Base-by-base conservation (phyloP, 2,329 filamentous ascomycete species). In the Tolypocladium tropicale region DNA sequence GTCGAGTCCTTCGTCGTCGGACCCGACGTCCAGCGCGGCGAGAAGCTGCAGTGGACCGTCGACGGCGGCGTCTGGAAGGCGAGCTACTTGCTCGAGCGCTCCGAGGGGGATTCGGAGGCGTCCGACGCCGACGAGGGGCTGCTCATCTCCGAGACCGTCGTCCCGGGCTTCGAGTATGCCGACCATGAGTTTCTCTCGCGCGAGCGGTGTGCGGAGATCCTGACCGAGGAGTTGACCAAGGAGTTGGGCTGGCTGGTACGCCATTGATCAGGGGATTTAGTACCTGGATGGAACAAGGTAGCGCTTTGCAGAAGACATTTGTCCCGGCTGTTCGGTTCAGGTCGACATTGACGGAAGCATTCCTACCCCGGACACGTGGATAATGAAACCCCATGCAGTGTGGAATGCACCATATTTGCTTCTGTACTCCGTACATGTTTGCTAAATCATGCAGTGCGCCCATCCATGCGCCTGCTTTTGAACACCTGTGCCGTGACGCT, bases 11-110 rank as follows among this genome's bases (percentile, higher is more conserved):
- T 86, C 61, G 67, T 84, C 4, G 85, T 88, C 1, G 85, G 84
- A 0, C 74, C 73, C 14, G 71, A 85, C 64, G 70, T 87, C 6
- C 72, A 71, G 4, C 68, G 64, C 0, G 85, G 84, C 0, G 85
- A 89, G 72, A 78, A 66, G 65, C 60, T 85, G 63, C 83, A 87
- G 66, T 89, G 85, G 85, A 74, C 86, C 58, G 84, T 89, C 9
- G 82, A 86, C 54, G 84, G 85, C 0, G 84, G 81, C 5, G 82
- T 83, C 66, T 89, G 79, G 65, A 89, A 88, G 70, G 80, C 79
- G 12, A 84, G 77, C 62, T 86, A 78, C 67, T 63, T 88, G 56
- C 67, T 86, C 34, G 62, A 68, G 48, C 33, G 39, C 14, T 1
- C 18, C 9, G 23, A 36, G 25, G n/a, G 48, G n/a, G 54, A 54